phyloP scores from a whole-genome alignment of 208 protist species.

The Herpetomonas muscarum region DNA sequence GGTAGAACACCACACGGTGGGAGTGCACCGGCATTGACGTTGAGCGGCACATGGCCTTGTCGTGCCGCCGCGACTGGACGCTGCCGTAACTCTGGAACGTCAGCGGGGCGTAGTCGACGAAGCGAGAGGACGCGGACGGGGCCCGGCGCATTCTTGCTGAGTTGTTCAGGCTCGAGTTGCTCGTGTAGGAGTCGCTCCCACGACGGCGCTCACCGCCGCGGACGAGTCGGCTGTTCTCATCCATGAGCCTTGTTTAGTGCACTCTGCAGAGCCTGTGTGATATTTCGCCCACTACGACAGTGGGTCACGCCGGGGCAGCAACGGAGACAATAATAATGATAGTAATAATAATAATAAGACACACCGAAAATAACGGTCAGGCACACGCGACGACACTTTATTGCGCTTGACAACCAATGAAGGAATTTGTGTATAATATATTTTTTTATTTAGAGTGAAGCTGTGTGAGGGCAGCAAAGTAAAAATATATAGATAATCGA shows the following conservation, averaged over 20 bases:
- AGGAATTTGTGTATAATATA: neutral
- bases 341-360: no score
- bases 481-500: conserved; percentile 4
- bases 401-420: no score
- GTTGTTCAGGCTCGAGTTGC: no score
- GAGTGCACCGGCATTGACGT: conserved; percentile 51
- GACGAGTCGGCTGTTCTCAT: no score
- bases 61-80: neutral
- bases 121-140: neutral
- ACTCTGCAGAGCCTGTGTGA: no score
- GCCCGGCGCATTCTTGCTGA: no score
- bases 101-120: neutral
- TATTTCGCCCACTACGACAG: no score
- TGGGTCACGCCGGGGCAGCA: no score
- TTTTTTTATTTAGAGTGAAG: neutral
- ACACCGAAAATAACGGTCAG: conserved; percentile 10
- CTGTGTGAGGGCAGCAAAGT: neutral
- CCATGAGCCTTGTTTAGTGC: no score
- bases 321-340: no score
- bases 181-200: neutral
- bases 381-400: neutral
- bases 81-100: conserved; percentile 27
- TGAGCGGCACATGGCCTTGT: conserved; percentile 22
- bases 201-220: no score
- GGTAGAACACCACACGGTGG: conserved; percentile 40